Evolutionary conservation across 2,329 filamentous ascomycete genomes (phyloP).

Genomic region (Orbilia javanica): DNA sequence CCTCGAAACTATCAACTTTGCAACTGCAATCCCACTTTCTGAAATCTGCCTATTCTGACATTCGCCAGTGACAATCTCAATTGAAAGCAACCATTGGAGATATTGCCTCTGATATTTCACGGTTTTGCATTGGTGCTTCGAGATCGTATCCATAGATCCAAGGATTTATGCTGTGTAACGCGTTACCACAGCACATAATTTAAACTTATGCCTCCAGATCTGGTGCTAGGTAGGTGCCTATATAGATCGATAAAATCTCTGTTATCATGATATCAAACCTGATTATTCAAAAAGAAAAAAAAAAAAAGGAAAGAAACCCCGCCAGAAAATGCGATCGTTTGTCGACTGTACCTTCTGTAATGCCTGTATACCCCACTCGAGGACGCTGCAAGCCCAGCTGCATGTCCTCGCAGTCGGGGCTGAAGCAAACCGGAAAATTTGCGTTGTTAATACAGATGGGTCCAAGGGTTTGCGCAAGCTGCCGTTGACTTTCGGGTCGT

Average conservation of each 20-base stretch:
- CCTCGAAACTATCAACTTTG: background rate
- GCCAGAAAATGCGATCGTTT: background rate
- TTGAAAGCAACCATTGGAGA: background rate
- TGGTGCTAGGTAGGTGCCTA: too few relatives aligned
- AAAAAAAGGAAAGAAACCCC: too few relatives aligned
- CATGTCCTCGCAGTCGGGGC: background rate
- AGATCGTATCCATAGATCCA: too few relatives aligned
- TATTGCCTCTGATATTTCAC: too few relatives aligned
- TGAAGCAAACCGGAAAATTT: constrained; percentile 4
- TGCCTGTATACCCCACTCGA: background rate
- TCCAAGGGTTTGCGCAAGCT: background rate
- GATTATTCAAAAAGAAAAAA: too few relatives aligned
- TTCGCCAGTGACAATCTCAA: background rate
- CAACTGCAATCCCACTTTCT: background rate
- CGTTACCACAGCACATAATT: too few relatives aligned
- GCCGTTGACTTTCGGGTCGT: background rate
- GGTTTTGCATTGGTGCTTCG: too few relatives aligned
- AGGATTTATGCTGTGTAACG: background rate
- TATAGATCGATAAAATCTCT: too few relatives aligned
- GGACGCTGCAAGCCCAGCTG: background rate
- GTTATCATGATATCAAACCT: too few relatives aligned
- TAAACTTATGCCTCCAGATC: too few relatives aligned
- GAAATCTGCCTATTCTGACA: background rate
- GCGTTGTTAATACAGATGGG: background rate
- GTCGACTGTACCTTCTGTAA: background rate